These are phyloP conservation scores for Aspergillus nomiae DNA, from an alignment of 2,329 filamentous ascomycete species.

Conservation along the genomic window DNA sequence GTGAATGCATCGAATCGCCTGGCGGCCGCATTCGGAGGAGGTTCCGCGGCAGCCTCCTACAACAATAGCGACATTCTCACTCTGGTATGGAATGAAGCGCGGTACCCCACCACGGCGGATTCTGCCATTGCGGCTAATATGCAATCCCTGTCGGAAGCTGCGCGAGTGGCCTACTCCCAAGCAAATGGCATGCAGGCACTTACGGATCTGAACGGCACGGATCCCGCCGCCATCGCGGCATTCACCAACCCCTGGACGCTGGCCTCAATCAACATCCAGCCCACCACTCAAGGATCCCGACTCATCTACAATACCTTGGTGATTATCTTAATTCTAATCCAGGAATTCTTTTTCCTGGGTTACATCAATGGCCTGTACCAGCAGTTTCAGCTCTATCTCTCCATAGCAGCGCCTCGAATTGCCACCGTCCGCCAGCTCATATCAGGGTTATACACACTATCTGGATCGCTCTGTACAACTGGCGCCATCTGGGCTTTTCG, in stretches of 20 bases:
- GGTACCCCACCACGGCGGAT: conserved; percentile 45
- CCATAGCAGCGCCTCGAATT: conserved; percentile 31
- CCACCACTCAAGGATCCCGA: conserved; percentile 44
- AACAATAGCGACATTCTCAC: conserved; percentile 39
- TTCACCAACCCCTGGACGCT: conserved; percentile 44
- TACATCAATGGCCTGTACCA: conserved; percentile 48
- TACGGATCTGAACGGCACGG: conserved; percentile 21
- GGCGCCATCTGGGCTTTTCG: conserved; percentile 50
- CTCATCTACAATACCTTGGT: conserved; percentile 50
- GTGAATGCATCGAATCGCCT: conserved; percentile 43
- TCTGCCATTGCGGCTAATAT: conserved; percentile 35
- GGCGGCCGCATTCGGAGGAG: conserved; percentile 37
- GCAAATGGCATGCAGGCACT: conserved; percentile 35
- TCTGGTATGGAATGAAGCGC: conserved; percentile 50
- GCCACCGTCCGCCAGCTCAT: conserved; percentile 37
- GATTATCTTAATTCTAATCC: conserved; percentile 49
- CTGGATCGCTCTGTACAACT: conserved; percentile 43
- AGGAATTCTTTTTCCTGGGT: conserved; percentile 53
- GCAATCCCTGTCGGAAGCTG: conserved; percentile 35
- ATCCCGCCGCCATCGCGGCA: conserved; percentile 35
- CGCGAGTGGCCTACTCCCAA: conserved; percentile 36
- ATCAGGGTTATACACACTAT: conserved; percentile 42
- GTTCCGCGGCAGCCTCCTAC: conserved; percentile 33
- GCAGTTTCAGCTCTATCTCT: conserved; percentile 41
- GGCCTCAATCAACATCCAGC: conserved; percentile 40